A percentile compares a stretch with the other conserved stretches of the same genome.
Evolutionary conservation across 2,329 filamentous ascomycete genomes (phyloP).

Genomic region (Calonectria pseudoturangicola): DNA sequence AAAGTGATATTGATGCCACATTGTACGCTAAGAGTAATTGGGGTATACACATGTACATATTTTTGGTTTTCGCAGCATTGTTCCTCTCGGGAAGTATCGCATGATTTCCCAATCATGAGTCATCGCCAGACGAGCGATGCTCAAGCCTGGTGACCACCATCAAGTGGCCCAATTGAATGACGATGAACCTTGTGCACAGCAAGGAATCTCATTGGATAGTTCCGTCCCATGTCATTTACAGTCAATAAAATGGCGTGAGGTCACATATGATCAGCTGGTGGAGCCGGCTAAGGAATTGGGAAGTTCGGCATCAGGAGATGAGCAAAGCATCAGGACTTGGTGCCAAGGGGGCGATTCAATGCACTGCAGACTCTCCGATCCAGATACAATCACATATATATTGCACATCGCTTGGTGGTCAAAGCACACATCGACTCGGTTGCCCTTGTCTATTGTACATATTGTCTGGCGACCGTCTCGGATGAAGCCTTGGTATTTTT

Average conservation of each 20-base stretch:
- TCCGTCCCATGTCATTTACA: neutral
- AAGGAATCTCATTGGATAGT: neutral
- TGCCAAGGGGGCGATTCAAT: neutral
- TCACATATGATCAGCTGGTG: neutral
- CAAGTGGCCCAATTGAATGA: neutral
- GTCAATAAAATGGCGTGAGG: conserved; percentile 6
- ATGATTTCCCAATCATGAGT: conserved; percentile 9
- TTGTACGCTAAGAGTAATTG: neutral
- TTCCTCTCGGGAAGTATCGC: neutral
- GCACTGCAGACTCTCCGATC: neutral
- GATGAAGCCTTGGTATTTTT: conserved; percentile 52
- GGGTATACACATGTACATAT: neutral
- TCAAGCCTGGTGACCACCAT: neutral
- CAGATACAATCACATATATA: conserved; percentile 25
- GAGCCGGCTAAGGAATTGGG: neutral
- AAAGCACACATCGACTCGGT: conserved; percentile 51
- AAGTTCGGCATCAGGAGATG: neutral
- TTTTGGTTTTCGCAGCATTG: neutral
- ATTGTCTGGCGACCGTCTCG: conserved; percentile 50
- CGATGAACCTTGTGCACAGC: neutral
- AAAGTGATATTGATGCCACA: neutral
- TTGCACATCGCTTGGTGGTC: conserved; percentile 28
- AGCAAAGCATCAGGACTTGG: neutral
- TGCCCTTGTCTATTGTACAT: conserved; percentile 56
- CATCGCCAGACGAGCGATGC: neutral